Percentiles rank a stretch among this genome's conserved stretches.
Conservation (phyloP, 768 basidiomycete species). For the Ramaria rubella region DNA sequence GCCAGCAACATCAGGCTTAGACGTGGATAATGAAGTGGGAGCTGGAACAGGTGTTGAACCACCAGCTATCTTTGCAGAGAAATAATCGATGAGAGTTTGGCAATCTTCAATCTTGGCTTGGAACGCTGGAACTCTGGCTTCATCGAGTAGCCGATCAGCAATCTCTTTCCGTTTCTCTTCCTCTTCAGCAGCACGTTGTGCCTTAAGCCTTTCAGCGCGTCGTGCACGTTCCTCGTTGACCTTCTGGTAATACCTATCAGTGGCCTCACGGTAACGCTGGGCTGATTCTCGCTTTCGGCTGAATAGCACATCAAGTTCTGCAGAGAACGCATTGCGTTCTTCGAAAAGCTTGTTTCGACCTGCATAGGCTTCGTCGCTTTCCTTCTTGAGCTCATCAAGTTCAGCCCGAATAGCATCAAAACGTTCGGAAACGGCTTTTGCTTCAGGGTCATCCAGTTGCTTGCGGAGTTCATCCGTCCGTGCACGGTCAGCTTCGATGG, state of each 20-base stretch:
- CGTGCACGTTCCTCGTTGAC: conserved; percentile 82
- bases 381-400: conserved; percentile 79
- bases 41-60: conserved; percentile 14
- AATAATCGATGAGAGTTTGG: conserved; percentile 81
- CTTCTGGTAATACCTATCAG: conserved; percentile 77
- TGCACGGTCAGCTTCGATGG: conserved; percentile 73
- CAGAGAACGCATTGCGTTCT: conserved; percentile 71
- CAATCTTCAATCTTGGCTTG: conserved; percentile 94
- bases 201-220: conserved; percentile 70
- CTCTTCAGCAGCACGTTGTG: conserved; percentile 72
- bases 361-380: conserved; percentile 78
- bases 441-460: conserved; percentile 86
- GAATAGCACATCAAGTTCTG: conserved; percentile 63
- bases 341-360: conserved; percentile 77
- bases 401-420: conserved; percentile 80
- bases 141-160: conserved; percentile 76
- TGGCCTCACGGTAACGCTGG: conserved; percentile 68
- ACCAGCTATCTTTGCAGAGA: conserved; percentile 59
- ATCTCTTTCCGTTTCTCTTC: conserved; percentile 73
- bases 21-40: conserved; percentile 37
- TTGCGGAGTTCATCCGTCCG: conserved; percentile 73
- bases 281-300: conserved; percentile 70
- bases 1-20: conserved; percentile 40
- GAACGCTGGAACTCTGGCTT: conserved; percentile 86
- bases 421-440: conserved; percentile 70